Evolutionary conservation across 768 basidiomycete genomes (phyloP), one percentile per base, ranked within the genome.

Genomic region (Lactarius psammicola): DNA sequence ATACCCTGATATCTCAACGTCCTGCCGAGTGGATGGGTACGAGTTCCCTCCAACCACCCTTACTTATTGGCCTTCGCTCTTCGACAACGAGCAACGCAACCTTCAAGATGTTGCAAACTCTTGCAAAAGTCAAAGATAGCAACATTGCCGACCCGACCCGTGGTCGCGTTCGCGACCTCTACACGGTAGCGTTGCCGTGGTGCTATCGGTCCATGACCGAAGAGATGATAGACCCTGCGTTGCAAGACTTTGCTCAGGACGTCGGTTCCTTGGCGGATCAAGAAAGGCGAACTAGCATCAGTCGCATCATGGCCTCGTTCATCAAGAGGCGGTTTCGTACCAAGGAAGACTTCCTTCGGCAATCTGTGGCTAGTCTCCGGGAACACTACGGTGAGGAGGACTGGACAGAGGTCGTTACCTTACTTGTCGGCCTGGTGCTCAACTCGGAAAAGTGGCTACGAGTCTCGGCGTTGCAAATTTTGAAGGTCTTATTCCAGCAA

Each of bases 291-390:
- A 82, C 84, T n/a, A 90, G 88, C 71, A 91, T 97, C 71, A 82
- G 86, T 60, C 88, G 91, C 56, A 90, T 98, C 72, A 91, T 96
- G 89, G 87, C 82, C 4, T 94, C 92, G 3, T 95, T 95, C 71
- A 85, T 90, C 62, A 92, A 92, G 75, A 80, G 82, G 26, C 88
- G 91, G 59, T 97, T 98, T 81, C 82, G 95, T 56, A 94, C 94
- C 2, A 88, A 88, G 72, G 95, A 98, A 60, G 95, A 97, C 76
- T 96, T 96, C 78, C 82, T 96, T 65, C 87, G 93, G 5, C 94
- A 97, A 73, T 94, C 92, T 0, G 87, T 94, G 26, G 81, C 86
- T 2, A 88, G 90, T 70, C 81, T 98, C 42, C 86, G 94, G 26
- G 95, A 97, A 72, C 87, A 92, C 75, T 94, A 93, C 72, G 85